Percentiles rank a stretch among this genome's conserved stretches.
Conservation (phyloP, 2,329 filamentous ascomycete genomes). For the Talaromyces pinophilus region DNA sequence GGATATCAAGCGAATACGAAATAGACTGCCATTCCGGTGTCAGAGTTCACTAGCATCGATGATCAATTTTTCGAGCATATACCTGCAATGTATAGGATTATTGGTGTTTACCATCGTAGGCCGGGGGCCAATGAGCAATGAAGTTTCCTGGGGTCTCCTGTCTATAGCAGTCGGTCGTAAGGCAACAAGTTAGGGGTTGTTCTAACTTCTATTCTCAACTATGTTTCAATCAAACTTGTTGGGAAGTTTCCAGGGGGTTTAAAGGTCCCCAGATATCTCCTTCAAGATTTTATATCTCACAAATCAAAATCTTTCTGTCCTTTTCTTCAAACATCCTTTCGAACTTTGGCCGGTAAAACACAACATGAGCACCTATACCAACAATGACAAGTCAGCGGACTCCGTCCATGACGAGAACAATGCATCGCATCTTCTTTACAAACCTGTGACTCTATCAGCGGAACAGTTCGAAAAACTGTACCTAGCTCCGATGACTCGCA, state of each 20-base stretch:
- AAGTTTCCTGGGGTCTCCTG: neutral
- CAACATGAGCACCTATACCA: neutral
- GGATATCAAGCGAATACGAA: neutral
- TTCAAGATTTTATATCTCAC: neutral
- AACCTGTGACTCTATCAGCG: slow-evolving; percentile 31
- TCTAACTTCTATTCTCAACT: neutral
- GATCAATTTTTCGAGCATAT: neutral
- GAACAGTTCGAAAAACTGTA: slow-evolving; percentile 58
- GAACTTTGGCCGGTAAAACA: neutral
- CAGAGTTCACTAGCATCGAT: neutral
- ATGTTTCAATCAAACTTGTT: neutral
- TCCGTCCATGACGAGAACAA: slow-evolving; percentile 11
- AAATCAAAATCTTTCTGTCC: neutral
- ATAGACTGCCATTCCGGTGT: neutral
- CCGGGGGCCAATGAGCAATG: neutral
- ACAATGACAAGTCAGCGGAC: slow-evolving; percentile 11
- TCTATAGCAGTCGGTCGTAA: neutral
- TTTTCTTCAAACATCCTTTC: neutral
- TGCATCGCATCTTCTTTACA: neutral
- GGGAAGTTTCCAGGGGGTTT: neutral
- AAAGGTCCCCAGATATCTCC: neutral
- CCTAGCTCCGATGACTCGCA: slow-evolving; percentile 38
- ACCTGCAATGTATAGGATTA: neutral
- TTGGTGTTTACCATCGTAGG: neutral
- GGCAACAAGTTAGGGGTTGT: neutral